Evolutionary conservation across 306 rosid species (phyloP).

Genomic region (Inga oerstediana): DNA sequence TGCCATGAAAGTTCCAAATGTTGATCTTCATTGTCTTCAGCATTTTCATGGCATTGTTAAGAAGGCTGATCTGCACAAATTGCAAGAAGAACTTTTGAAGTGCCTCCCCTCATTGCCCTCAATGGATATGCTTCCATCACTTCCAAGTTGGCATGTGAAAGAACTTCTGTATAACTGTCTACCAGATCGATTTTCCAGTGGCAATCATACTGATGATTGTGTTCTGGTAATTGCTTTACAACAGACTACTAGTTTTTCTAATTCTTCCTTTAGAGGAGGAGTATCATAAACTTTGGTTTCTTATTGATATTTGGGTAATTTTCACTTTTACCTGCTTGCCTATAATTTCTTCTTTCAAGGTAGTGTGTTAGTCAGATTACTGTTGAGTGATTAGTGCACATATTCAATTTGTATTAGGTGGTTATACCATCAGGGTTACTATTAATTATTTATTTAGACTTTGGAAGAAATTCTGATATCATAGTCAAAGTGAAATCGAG

Average conservation of each 20-base stretch:
- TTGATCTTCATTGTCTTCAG: slow-evolving; percentile 72
- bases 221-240: slow-evolving; percentile 68
- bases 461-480: not conserved
- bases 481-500: not conserved
- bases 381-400: not conserved
- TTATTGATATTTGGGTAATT: not conserved
- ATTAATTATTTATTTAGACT: not conserved
- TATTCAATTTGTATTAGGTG: not conserved
- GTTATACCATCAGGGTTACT: not conserved
- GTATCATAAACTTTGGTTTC: not conserved
- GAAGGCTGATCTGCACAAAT: slow-evolving; percentile 77
- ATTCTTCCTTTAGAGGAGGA: not conserved
- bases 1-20: slow-evolving; percentile 77
- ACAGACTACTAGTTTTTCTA: not conserved
- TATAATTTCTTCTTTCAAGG: not conserved
- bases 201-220: slow-evolving; percentile 72
- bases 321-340: not conserved
- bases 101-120: slow-evolving; percentile 82
- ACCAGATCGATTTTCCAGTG: slow-evolving; percentile 81
- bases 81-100: slow-evolving; percentile 66
- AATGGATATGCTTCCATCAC: slow-evolving; percentile 60
- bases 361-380: not conserved
- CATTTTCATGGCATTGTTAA: slow-evolving; percentile 72
- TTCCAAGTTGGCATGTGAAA: slow-evolving; percentile 76
- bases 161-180: slow-evolving; percentile 81